Evolutionary conservation across 306 rosid genomes (phyloP).

Genomic region (Quercus robur): DNA sequence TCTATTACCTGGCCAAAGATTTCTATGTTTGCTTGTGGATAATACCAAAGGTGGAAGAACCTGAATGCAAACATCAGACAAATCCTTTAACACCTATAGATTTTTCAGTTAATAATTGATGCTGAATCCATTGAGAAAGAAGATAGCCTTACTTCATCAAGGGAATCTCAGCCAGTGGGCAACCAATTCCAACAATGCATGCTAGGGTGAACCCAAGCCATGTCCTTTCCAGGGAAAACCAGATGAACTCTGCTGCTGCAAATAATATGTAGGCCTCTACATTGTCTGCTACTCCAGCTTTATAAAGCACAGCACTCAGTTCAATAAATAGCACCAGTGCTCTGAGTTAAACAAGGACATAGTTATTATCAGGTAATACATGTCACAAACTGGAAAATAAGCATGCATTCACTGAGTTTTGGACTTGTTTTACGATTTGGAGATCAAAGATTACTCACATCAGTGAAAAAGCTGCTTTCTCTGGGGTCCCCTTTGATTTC

Average conservation of each 20-base stretch:
- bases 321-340: conserved; percentile 64
- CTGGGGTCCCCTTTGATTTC: conserved; percentile 34
- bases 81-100: background rate
- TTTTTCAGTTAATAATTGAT: background rate
- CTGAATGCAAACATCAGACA: conserved; percentile 14
- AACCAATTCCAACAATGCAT: conserved; percentile 57
- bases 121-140: background rate
- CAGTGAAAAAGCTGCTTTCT: conserved; percentile 43
- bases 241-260: conserved; percentile 72
- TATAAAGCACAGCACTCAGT: conserved; percentile 81
- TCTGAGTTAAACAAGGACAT: conserved; percentile 33
- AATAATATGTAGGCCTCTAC: conserved; percentile 67
- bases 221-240: conserved; percentile 65
- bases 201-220: conserved; percentile 72
- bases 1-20: conserved; percentile 44
- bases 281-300: conserved; percentile 69
- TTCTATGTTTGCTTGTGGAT: conserved; percentile 43
- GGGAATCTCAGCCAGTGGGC: conserved; percentile 51
- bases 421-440: background rate
- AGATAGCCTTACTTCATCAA: conserved; percentile 40
- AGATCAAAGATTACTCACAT: conserved; percentile 39
- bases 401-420: background rate
- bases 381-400: background rate
- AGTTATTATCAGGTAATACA: background rate
- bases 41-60: conserved; percentile 52